phyloP scores from a whole-genome alignment of 306 rosid genomes.

The Hylodesmum podocarpum region DNA sequence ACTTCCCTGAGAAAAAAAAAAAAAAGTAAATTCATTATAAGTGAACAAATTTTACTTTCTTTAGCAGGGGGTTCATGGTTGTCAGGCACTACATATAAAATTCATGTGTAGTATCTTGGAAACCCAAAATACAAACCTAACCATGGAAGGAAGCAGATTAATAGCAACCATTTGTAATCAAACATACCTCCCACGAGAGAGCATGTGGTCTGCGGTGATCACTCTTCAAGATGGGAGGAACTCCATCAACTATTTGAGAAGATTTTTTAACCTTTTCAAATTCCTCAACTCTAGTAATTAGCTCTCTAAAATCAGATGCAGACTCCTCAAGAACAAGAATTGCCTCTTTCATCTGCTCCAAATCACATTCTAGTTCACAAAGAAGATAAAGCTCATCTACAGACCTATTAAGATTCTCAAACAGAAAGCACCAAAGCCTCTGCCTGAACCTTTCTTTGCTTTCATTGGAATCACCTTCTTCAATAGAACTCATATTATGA shows the following conservation, averaged over 20 bases:
- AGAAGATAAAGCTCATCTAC: slow-evolving; percentile 99
- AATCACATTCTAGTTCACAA: slow-evolving; percentile 94
- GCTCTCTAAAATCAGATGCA: slow-evolving; percentile 87
- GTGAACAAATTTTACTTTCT: neutral
- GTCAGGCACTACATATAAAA: slow-evolving; percentile 12
- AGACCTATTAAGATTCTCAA: slow-evolving; percentile 97
- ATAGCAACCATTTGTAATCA: slow-evolving; percentile 21
- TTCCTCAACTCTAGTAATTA: slow-evolving; percentile 83
- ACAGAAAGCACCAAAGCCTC: slow-evolving; percentile 98
- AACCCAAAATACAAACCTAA: slow-evolving; percentile 30
- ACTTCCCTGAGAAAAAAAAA: neutral
- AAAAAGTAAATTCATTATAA: neutral
- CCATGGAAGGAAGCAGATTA: slow-evolving; percentile 21
- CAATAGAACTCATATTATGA: slow-evolving; percentile 48
- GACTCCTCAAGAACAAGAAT: slow-evolving; percentile 98
- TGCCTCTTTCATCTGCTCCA: slow-evolving; percentile 98
- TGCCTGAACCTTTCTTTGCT: slow-evolving; percentile 97
- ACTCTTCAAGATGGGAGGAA: slow-evolving; percentile 73
- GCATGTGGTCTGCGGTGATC: slow-evolving; percentile 99
- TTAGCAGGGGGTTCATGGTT: neutral
- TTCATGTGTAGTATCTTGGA: slow-evolving; percentile 23
- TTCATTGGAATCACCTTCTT: slow-evolving; percentile 71
- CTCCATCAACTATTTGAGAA: slow-evolving; percentile 70
- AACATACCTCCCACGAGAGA: slow-evolving; percentile 96
- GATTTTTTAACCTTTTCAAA: slow-evolving; percentile 84